Base-by-base conservation (phyloP, 2,329 filamentous ascomycete species). In the Arthrobotrys megalospora region DNA sequence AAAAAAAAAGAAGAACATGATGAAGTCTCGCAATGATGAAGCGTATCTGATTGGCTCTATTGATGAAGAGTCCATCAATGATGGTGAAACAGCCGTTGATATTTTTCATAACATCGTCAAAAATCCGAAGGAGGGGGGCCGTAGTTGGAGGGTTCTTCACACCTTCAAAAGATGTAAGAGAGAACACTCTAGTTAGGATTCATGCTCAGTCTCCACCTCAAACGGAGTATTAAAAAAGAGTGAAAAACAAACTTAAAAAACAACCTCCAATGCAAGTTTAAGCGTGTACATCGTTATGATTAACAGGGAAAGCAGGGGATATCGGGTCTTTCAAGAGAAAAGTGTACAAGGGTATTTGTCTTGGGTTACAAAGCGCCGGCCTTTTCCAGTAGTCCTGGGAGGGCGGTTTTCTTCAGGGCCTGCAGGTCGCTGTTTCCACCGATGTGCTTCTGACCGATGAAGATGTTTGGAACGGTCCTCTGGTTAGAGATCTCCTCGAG, bases 341-440 rank as follows among this genome's bases (percentile, higher is more conserved):
- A 50, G 38, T 60, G 21, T 52, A 63, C 67, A 62, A 19, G 21
- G 32, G 60, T 48, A 47, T 64, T 64, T 62, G 5, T 62, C 14
- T 63, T 48, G 14, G 32, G 52, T 85, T 87, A 92, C 80, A 91
- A 79, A 81, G 91, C 91, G 82, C 88, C 88, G 80, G 90, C 91
- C 58, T 86, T 86, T 86, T 88, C 88, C 84, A 93, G 86, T 81
- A 96, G 85, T 36, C 83, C 82, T 81, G 90, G 88, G 67, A 98
- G 86, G 81, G 96, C 84, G 5, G 28, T 24, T 85, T 89, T 89
- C 85, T 88, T 89, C 66, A 81, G 82, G 0, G 86, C 87, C 86
- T 94, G 91, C 80, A 96, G 85, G 82, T 96, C 95, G 24, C 93
- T 97, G 89, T 98, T 98, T 81, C 96, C 96, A 80, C 96, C 96